Evolutionary conservation across 495 filamentous ascomycete species (phyloP), one percentile per base, ranked within the genome.

Genomic region (Aspergillus indologenus): DNA sequence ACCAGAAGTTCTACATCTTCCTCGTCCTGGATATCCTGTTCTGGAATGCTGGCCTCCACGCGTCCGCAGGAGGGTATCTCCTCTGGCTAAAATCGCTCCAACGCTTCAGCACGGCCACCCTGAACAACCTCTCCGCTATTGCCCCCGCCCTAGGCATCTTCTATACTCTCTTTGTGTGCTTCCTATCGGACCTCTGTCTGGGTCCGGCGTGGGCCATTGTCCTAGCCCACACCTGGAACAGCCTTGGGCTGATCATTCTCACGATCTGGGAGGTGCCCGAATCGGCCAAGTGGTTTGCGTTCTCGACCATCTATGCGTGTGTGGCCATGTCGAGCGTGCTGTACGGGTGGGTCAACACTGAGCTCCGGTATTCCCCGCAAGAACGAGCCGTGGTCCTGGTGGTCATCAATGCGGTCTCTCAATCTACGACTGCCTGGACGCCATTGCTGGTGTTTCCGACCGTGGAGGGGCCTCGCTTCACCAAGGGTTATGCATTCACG

Each of bases 371-470:
- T 77, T 62, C 83, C 71, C 76, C 78, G 24, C 77, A 80, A 61
- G 81, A 85, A 63, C 65, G 84, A 19, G 78, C 82, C 1, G 55
- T 85, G n/a, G 79, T 83, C 1, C 72, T 82, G 23, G 75, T 78
- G 8, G 65, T 72, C 26, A 78, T 83, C 68, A 85, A 82, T 61
- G 73, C 73, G 5, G 60, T 79, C 51, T 74, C 75, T 12, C 81
- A 83, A 65, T 78, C 79, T 0, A 75, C 79, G 8, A 70, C 67
- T 1, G 66, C 61, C 8, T 74, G 71, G 71, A 71, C 66, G 14
- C 69, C 65, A 15, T 54, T 74, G 24, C 46, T 74, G n/a, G 75
- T 75, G 8, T 75, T 74, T 18, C 75, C 71, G 62, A 73, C 79
- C 4, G 66, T 81, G 14, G 72, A 75, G 34, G 77, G 71, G n/a